phyloP scores from a whole-genome alignment of 805 yeast genomes.

The Soucietia sequanensis region DNA sequence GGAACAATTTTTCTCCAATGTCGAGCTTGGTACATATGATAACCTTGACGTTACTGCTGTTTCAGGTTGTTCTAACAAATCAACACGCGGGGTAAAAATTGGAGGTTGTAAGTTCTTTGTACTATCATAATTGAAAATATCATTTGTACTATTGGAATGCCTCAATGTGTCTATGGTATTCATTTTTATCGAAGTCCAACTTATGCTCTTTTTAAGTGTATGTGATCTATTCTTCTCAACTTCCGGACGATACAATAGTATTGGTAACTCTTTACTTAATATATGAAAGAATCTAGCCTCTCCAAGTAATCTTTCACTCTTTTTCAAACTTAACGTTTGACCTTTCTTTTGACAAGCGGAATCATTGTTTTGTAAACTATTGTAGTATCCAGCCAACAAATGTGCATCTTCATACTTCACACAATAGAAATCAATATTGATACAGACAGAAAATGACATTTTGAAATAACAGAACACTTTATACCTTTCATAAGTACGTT shows the following conservation, averaged over 20 bases:
- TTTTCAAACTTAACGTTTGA: constrained; percentile 7
- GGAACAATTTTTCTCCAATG: too few relatives aligned
- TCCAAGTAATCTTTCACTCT: constrained; percentile 5
- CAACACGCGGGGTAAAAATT: too few relatives aligned
- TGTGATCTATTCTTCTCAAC: neutral
- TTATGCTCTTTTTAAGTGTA: constrained; percentile 9
- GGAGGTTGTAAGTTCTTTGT: too few relatives aligned
- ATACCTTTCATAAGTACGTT: constrained; percentile 1
- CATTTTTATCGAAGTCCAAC: too few relatives aligned
- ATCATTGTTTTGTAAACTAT: neutral
- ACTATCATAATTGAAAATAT: too few relatives aligned
- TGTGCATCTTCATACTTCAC: constrained; percentile 1
- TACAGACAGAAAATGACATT: constrained; percentile 3
- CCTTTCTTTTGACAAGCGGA: constrained; percentile 1
- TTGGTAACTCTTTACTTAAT: constrained; percentile 12
- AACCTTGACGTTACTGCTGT: too few relatives aligned
- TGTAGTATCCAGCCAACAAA: constrained; percentile 1
- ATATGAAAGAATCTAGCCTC: constrained; percentile 7
- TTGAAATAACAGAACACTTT: constrained; percentile 14
- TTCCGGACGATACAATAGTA: constrained; percentile 1
- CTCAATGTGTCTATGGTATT: too few relatives aligned
- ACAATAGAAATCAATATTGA: constrained; percentile 7
- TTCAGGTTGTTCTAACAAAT: too few relatives aligned
- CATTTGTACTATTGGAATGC: too few relatives aligned
- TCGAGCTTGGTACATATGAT: too few relatives aligned